A percentile compares a stretch with the other conserved stretches of the same genome.
These are phyloP conservation scores for Herpetospermum pedunculosum DNA, from an alignment of 306 rosid genomes.

Conservation along the genomic window DNA sequence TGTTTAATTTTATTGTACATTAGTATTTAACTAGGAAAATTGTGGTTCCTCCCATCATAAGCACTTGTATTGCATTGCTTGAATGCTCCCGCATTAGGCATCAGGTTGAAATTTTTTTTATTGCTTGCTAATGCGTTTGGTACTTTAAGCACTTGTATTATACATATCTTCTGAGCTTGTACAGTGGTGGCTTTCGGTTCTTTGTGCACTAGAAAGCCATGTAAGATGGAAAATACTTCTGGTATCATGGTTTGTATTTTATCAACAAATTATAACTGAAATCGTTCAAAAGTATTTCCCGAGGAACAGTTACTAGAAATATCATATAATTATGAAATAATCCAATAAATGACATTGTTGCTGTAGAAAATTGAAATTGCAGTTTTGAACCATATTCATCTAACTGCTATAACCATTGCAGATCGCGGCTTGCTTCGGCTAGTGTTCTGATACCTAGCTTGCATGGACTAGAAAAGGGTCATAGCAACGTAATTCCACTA, in stretches of 20 bases:
- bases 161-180: not conserved
- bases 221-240: not conserved
- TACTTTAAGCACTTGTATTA: not conserved
- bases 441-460: constrained; percentile 29
- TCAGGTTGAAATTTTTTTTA: not conserved
- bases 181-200: not conserved
- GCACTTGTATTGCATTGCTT: not conserved
- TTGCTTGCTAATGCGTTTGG: not conserved
- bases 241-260: not conserved
- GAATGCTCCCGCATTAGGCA: not conserved
- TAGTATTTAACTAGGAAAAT: not conserved
- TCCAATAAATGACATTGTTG: not conserved
- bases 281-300: not conserved
- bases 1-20: not conserved
- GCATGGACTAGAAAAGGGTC: constrained; percentile 36
- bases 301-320: not conserved
- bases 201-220: not conserved
- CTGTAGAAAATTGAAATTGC: not conserved
- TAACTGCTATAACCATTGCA: constrained; percentile 9
- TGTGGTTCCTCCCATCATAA: not conserved
- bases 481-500: constrained; percentile 38
- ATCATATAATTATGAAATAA: not conserved
- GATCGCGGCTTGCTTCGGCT: constrained; percentile 46
- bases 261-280: not conserved
- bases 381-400: not conserved